These are phyloP conservation scores for Alternaria ventricosa DNA, from an alignment of 2,329 filamentous ascomycete genomes.

Conservation along the genomic window DNA sequence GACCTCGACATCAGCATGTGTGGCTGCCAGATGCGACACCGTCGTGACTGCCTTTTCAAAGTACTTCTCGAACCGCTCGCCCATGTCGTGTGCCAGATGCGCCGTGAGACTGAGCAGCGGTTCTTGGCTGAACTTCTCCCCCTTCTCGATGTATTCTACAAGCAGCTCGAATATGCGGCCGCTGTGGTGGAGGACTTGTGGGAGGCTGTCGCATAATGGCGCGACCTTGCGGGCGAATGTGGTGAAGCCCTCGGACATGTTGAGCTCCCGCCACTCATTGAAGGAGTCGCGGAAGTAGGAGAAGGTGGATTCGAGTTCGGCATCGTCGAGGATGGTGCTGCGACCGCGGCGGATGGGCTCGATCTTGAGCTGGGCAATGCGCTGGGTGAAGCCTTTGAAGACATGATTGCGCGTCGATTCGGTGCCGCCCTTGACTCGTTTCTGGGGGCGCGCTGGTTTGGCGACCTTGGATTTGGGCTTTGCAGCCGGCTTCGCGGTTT, in stretches of 20 bases:
- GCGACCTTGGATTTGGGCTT: conserved; percentile 25
- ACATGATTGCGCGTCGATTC: conserved; percentile 81
- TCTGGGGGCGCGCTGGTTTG: conserved; percentile 58
- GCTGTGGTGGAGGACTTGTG: conserved; percentile 91
- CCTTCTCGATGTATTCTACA: conserved; percentile 75
- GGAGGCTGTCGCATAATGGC: conserved; percentile 84
- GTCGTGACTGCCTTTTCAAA: conserved; percentile 78
- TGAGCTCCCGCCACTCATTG: conserved; percentile 89
- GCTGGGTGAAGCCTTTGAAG: conserved; percentile 89
- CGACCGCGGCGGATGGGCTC: conserved; percentile 91
- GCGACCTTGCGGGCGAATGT: conserved; percentile 76
- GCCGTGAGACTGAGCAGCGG: conserved; percentile 86
- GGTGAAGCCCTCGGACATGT: conserved; percentile 81
- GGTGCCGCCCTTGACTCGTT: conserved; percentile 71
- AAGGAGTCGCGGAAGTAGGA: conserved; percentile 86
- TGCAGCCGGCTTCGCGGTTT: conserved; percentile 20
- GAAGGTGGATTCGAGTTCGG: conserved; percentile 76
- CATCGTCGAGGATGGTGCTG: conserved; percentile 80
- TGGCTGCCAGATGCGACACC: conserved; percentile 78
- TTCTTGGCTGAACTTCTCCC: conserved; percentile 81
- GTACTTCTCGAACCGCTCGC: conserved; percentile 84
- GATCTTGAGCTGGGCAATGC: conserved; percentile 89
- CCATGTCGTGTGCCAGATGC: conserved; percentile 93
- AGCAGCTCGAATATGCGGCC: conserved; percentile 81
- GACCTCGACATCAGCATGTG: conserved; percentile 80